A percentile compares a stretch with the other conserved stretches of the same genome.
Evolutionary conservation across 768 basidiomycete genomes (phyloP).

Genomic region (Lentinula guzmanii): DNA sequence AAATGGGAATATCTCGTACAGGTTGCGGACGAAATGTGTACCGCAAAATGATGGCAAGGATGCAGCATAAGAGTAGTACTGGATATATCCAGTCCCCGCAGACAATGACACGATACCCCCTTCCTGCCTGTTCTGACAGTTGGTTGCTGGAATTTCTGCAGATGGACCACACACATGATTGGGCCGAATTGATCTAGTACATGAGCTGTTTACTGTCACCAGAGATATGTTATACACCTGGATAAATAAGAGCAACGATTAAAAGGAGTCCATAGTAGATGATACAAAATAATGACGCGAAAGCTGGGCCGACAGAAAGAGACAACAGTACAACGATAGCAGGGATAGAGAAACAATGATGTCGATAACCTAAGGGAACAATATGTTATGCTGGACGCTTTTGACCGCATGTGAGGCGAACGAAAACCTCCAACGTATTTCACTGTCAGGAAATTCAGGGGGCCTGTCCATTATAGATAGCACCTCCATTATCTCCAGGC

Average conservation of each 20-base stretch:
- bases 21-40: conserved; percentile 7
- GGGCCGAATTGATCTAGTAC: not conserved
- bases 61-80: not conserved
- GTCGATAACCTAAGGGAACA: not conserved
- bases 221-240: not conserved
- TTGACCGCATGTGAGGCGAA: too few relatives aligned
- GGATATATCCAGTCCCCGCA: too few relatives aligned
- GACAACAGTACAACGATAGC: not conserved
- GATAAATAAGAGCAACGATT: not conserved
- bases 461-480: not conserved
- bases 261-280: not conserved
- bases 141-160: too few relatives aligned
- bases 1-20: conserved; percentile 7
- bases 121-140: too few relatives aligned
- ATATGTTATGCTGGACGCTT: too few relatives aligned
- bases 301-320: not conserved
- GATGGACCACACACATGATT: too few relatives aligned
- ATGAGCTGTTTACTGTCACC: too few relatives aligned
- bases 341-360: not conserved
- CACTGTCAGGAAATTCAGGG: too few relatives aligned
- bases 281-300: not conserved
- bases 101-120: too few relatives aligned
- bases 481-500: not conserved
- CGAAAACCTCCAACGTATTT: too few relatives aligned
- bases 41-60: not conserved